Percentiles rank a stretch among this genome's conserved stretches.
These are phyloP conservation scores for Agaricus subrufescens DNA, from an alignment of 768 basidiomycete genomes.

Conservation along the genomic window DNA sequence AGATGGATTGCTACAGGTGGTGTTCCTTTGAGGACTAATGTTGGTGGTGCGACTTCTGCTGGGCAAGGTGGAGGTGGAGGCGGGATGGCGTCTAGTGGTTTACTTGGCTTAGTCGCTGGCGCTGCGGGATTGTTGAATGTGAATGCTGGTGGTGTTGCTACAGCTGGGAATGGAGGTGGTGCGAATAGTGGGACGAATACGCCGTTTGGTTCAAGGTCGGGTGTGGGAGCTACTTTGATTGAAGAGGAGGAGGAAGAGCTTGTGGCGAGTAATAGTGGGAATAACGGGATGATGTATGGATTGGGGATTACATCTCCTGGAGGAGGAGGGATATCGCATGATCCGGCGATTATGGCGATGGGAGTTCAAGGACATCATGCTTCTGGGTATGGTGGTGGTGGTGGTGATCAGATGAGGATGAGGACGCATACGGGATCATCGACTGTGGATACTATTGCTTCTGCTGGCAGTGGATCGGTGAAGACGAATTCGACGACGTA, in stretches of 20 bases:
- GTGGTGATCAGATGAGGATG: constrained; percentile 25
- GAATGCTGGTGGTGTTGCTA: neutral
- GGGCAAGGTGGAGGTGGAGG: constrained; percentile 9
- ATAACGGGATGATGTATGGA: constrained; percentile 12
- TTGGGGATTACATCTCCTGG: neutral
- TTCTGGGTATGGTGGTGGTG: constrained; percentile 33
- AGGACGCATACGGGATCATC: constrained; percentile 49
- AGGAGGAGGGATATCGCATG: constrained; percentile 12
- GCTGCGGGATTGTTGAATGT: constrained; percentile 4
- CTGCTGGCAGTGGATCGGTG: constrained; percentile 18
- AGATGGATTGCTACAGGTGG: constrained; percentile 70
- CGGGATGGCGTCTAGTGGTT: neutral
- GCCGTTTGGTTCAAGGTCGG: constrained; percentile 56
- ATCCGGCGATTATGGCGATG: constrained; percentile 13
- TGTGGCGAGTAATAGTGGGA: constrained; percentile 21
- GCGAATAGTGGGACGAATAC: constrained; percentile 67
- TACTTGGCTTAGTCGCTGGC: constrained; percentile 10
- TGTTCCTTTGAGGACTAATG: constrained; percentile 52
- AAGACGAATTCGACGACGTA: constrained; percentile 40
- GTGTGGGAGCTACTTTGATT: constrained; percentile 40
- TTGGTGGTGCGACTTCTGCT: constrained; percentile 33
- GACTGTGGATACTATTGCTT: constrained; percentile 31
- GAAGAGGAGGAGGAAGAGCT: constrained; percentile 78
- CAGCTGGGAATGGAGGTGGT: constrained; percentile 17
- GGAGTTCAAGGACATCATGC: constrained; percentile 26